These are phyloP conservation scores for Fusarium vanettenii DNA, from an alignment of 2,329 filamentous ascomycete species.

Conservation along the genomic window DNA sequence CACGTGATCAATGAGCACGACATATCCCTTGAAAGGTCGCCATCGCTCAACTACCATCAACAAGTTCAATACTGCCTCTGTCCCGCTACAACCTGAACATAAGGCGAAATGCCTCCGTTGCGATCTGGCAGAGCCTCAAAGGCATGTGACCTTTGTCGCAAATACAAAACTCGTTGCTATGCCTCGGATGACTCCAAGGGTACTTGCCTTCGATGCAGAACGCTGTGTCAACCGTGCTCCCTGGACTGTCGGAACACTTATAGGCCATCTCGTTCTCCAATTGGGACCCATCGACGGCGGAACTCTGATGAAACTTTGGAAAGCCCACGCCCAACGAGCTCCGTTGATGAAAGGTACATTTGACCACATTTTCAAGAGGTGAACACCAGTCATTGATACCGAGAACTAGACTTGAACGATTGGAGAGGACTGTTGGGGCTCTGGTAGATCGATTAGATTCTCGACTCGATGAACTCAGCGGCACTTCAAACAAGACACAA, in stretches of 20 bases:
- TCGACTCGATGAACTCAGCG: background rate
- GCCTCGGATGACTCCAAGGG: constrained; percentile 7
- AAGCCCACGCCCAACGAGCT: background rate
- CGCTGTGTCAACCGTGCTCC: constrained; percentile 38
- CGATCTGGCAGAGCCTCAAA: constrained; percentile 39
- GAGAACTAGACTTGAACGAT: constrained; percentile 17
- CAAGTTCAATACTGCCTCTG: background rate
- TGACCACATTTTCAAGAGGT: accelerated
- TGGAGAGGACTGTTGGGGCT: constrained; percentile 18
- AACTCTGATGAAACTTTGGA: accelerated
- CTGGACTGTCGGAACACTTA: background rate
- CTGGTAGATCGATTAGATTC: constrained; percentile 29
- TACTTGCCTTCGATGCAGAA: constrained; percentile 41
- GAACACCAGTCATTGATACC: background rate
- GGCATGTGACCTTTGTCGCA: constrained; percentile 42
- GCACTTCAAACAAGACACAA: background rate
- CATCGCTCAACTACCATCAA: background rate
- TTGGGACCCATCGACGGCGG: background rate
- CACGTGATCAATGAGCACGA: constrained; percentile 29
- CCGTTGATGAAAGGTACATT: constrained; percentile 12
- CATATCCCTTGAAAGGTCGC: constrained; percentile 11
- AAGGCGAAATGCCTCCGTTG: constrained; percentile 35
- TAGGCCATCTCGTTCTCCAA: background rate
- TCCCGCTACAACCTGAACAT: background rate
- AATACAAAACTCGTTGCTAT: constrained; percentile 44